These are phyloP conservation scores for Fusarium pilosicola DNA, from an alignment of 2,329 filamentous ascomycete species.

Conservation along the genomic window DNA sequence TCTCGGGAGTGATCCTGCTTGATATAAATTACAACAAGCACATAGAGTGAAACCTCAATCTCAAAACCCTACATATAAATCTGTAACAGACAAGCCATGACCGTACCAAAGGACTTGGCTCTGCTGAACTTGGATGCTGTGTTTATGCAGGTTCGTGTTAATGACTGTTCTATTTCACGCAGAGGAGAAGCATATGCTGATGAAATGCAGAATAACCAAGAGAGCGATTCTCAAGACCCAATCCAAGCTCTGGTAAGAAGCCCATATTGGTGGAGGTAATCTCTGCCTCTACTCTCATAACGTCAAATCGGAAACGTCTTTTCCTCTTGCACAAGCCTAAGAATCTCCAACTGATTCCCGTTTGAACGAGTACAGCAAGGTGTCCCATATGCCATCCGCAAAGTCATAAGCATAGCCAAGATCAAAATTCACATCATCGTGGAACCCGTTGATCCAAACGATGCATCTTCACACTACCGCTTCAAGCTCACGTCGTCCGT, in stretches of 20 bases:
- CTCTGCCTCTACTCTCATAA: rapidly evolving
- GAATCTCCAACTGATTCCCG: rapidly evolving
- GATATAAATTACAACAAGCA: background rate
- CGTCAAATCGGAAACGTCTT: rapidly evolving
- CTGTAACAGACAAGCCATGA: background rate
- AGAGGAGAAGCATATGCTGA: too few relatives aligned
- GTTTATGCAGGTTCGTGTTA: background rate
- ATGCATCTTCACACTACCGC: background rate
- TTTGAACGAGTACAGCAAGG: background rate
- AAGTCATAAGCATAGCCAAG: background rate
- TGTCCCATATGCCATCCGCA: background rate
- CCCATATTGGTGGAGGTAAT: too few relatives aligned
- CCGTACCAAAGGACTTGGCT: background rate
- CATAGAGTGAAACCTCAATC: rapidly evolving
- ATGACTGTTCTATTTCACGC: too few relatives aligned
- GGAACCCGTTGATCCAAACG: background rate
- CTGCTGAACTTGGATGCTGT: background rate
- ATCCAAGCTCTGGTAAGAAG: background rate
- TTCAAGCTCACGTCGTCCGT: background rate
- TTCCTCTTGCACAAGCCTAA: rapidly evolving
- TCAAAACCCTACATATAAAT: rapidly evolving
- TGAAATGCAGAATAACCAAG: background rate
- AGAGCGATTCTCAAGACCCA: background rate
- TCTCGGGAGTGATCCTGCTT: background rate
- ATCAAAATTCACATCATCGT: background rate